Evolutionary conservation across 495 filamentous ascomycete genomes (phyloP), one percentile per base, ranked within the genome.

Genomic region (Lophiostoma macrostomum): DNA sequence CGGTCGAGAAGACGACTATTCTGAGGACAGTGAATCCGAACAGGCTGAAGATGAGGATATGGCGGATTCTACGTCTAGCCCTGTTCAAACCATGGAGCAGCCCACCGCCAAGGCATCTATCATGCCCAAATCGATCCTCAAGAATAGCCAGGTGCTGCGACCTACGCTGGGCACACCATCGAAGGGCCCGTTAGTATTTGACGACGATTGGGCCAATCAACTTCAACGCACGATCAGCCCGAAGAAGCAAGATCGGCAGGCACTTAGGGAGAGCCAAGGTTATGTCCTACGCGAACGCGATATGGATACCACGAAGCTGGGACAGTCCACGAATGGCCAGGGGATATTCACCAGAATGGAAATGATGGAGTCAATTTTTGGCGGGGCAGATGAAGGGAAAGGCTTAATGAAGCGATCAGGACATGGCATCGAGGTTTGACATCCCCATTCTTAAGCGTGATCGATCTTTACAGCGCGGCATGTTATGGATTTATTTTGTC

Each of bases 141-240:
- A 81, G 44, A 53, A 70, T 38, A 64, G 34, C 32, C 54, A 58
- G 37, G 2, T 19, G n/a, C 23, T 31, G 19, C 24, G 45, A 39
- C 43, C 51, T 10, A 38, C n/a, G 12, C 35, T 53, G 27, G 64
- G 53, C n/a, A 67, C 66, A 6, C 67, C 68, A 12, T 57, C 60
- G 20, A 73, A 70, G 41, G 53, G 60, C 35, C 66, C 69, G 69
- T 76, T 55, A 61, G 74, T 65, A 66, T 79, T 68, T 18, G 61
- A 73, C 76, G 76, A 75, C 34, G 87, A 94, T 63, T 98, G 93
- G 93, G 84, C 88, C 32, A 84, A 91, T 61, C 90, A 95, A 65
- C 74, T 98, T 53, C 88, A 88, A 69, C 87, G 84, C 44, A 96
- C 93, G 1, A 86, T 96, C 57, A 95, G 88, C 65, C 93, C 93